These are phyloP conservation scores for Rhizopogon sp. DNA, from an alignment of 768 basidiomycete genomes.

Conservation along the genomic window DNA sequence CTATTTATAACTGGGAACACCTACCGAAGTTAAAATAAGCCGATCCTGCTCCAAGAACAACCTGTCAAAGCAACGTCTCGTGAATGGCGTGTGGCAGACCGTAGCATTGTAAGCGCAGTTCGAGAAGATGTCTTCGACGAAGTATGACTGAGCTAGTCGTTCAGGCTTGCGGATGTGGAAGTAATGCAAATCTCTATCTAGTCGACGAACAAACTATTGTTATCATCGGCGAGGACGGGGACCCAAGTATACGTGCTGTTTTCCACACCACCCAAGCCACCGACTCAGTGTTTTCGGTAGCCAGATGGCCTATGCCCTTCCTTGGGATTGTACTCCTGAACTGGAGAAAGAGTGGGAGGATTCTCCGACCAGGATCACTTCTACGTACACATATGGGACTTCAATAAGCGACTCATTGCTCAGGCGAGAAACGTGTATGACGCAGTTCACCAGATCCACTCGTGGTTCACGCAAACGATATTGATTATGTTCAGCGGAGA, in stretches of 20 bases:
- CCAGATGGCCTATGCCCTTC: neutral
- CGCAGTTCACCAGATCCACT: neutral
- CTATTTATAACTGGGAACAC: no score
- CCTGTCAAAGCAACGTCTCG: neutral
- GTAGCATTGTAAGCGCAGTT: neutral
- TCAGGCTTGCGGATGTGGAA: neutral
- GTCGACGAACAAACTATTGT: neutral
- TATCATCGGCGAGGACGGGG: neutral
- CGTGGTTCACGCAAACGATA: neutral
- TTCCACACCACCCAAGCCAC: neutral
- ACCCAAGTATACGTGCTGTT: neutral
- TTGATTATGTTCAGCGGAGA: neutral
- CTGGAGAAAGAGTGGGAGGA: neutral
- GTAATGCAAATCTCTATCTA: neutral
- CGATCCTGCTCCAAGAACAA: neutral
- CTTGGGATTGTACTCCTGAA: neutral
- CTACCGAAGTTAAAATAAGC: no score
- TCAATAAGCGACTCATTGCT: neutral
- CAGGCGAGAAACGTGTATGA: neutral
- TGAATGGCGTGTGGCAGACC: neutral
- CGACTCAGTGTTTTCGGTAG: neutral
- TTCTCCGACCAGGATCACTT: neutral
- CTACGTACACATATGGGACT: neutral
- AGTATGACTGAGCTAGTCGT: neutral
- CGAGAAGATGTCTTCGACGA: neutral